phyloP scores from a whole-genome alignment of 306 rosid species.

The Delonix regia region DNA sequence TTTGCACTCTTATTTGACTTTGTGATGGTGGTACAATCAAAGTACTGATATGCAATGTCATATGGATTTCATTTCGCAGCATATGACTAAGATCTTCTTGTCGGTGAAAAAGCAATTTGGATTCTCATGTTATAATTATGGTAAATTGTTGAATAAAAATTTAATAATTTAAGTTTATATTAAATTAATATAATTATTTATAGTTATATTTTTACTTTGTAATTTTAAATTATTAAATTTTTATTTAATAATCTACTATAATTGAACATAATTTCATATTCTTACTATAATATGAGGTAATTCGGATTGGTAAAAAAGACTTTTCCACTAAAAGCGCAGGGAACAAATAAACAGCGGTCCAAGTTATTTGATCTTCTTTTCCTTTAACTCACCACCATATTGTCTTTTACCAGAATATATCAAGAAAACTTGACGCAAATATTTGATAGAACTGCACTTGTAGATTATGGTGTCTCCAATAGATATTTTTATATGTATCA shows the following conservation, averaged over 20 bases:
- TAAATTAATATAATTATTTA: too few relatives aligned
- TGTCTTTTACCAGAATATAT: neutral
- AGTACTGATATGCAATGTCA: slow-evolving; percentile 53
- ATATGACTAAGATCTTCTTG: slow-evolving; percentile 51
- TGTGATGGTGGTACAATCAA: slow-evolving; percentile 57
- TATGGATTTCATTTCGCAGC: slow-evolving; percentile 38
- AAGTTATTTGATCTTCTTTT: slow-evolving; percentile 26
- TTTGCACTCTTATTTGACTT: neutral
- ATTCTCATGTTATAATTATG: too few relatives aligned
- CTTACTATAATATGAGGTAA: too few relatives aligned
- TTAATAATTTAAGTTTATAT: too few relatives aligned
- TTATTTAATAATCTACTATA: too few relatives aligned
- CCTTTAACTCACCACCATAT: slow-evolving; percentile 25
- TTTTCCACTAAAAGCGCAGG: slow-evolving; percentile 22
- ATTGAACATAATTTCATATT: too few relatives aligned
- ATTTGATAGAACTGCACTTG: slow-evolving; percentile 3
- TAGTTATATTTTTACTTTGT: too few relatives aligned
- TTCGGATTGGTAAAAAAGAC: too few relatives aligned
- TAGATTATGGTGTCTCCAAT: neutral
- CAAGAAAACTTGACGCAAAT: slow-evolving; percentile 5
- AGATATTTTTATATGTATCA: too few relatives aligned
- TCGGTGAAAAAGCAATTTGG: slow-evolving; percentile 57
- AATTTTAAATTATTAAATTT: too few relatives aligned
- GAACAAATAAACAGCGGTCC: slow-evolving; percentile 12
- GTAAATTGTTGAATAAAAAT: too few relatives aligned